Percentiles rank a stretch among this genome's conserved stretches.
Conservation (phyloP, 352 stramenopile species). For the Thraustochytrium striatum region DNA sequence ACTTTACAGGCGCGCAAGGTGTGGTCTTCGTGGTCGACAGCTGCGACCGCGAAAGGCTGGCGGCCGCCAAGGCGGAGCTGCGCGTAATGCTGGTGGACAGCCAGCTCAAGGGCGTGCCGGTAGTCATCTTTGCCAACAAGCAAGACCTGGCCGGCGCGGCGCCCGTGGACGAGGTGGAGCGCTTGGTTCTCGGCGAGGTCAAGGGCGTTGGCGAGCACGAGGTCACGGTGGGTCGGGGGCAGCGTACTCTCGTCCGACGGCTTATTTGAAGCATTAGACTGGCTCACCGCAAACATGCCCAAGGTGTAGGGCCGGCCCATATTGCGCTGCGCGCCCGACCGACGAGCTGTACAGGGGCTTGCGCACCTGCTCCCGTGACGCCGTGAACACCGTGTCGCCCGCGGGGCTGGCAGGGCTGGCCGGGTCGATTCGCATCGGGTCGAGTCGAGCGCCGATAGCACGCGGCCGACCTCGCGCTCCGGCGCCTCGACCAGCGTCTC, state of each 20-base stretch:
- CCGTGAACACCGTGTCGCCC: too few species aligned
- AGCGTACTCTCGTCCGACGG: neutral
- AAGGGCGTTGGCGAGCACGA: neutral
- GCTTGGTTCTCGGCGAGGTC: neutral
- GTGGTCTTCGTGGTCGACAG: constrained; percentile 33
- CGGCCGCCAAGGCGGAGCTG: constrained; percentile 1
- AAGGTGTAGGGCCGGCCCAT: too few species aligned
- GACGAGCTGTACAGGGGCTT: too few species aligned
- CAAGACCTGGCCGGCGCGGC: constrained; percentile 2
- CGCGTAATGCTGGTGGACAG: constrained; percentile 18
- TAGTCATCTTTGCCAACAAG: constrained; percentile 40
- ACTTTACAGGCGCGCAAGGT: constrained; percentile 32
- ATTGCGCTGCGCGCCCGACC: too few species aligned
- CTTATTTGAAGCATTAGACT: constrained; percentile 1
- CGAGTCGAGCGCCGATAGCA: too few species aligned
- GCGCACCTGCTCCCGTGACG: too few species aligned
- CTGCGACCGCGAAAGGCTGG: neutral
- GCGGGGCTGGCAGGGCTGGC: too few species aligned
- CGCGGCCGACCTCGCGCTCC: too few species aligned
- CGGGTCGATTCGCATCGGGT: too few species aligned
- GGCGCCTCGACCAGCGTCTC: too few species aligned
- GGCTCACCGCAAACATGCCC: constrained; percentile 18
- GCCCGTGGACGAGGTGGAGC: neutral
- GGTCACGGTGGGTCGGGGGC: neutral
- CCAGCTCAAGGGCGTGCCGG: constrained; percentile 18